Evolutionary conservation across 768 basidiomycete genomes (phyloP), one percentile per base, ranked within the genome.

Genomic region (Boletus vermiculosoides): DNA sequence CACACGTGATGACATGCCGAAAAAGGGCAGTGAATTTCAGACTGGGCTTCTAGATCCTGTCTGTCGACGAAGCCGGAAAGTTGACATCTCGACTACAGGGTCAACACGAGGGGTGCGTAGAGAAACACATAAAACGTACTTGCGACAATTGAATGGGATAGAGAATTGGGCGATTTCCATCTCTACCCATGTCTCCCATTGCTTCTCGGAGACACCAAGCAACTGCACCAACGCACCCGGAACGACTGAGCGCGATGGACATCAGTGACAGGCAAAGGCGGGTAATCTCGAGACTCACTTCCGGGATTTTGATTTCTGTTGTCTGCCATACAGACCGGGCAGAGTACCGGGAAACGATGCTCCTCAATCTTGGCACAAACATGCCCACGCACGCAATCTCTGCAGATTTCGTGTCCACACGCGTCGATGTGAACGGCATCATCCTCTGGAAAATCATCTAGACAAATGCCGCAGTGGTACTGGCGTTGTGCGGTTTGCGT

Each of bases 401-500:
- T 77, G 66, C 87, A 87, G 58, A 83, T 79, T 4, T 65, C 59
- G 62, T 88, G 85, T 16, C 64, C 65, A 54, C 86, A 88, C 2
- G 28, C 62, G 5, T 69, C 73, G 34, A 84, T 68, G 3, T 60
- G 64, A n/a, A 79, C 73, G 2, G 76, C 74, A 36, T 72, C 68
- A 45, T 81, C 78, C 44, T 77, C 74, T 0, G 77, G 73, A 46
- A 73, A 71, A 23, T 74, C 65, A 10, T 88, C 86, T 47, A 81
- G 66, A 66, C 86, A 88, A 41, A 87, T 66, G 10, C 76, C 75
- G 58, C 86, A 88, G 39, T 77, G 70, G 59, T 83, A 84, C 25
- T 59, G 69, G 11, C 63, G 69, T 50, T 77, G 80, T 3, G 63
- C 64, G 5, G 55, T 53, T 12, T 45, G 65, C 25, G 63, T 50